Evolutionary conservation across 2,329 filamentous ascomycete species (phyloP).

Genomic region (Aspergillus ibericus): DNA sequence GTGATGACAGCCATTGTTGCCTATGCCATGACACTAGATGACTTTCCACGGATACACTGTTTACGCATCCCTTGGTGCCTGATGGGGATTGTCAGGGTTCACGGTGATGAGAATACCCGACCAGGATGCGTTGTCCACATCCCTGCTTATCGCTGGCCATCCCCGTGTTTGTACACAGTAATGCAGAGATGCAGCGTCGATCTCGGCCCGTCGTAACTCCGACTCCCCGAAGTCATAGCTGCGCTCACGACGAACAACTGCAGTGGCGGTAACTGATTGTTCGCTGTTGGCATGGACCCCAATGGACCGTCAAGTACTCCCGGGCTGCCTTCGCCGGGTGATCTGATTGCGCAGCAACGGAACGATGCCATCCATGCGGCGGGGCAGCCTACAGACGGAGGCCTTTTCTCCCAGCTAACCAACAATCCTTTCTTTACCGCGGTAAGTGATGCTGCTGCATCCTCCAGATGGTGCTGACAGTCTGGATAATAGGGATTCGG

Average conservation of each 20-base stretch:
- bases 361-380: constrained; percentile 31
- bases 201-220: constrained; percentile 35
- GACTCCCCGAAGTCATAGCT: constrained; percentile 16
- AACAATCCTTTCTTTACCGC: constrained; percentile 54
- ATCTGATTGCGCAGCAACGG: constrained; percentile 39
- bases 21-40: too few relatives aligned
- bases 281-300: constrained; percentile 38
- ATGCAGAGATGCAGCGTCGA: too few relatives aligned
- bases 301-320: constrained; percentile 32
- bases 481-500: constrained; percentile 67
- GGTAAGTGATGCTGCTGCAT: constrained; percentile 30
- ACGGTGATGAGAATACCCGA: not conserved
- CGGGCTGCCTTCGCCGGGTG: constrained; percentile 32
- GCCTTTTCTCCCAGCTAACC: constrained; percentile 46
- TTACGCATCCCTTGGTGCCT: not conserved
- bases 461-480: not conserved
- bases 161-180: not conserved
- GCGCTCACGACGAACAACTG: constrained; percentile 17
- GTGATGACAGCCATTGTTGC: not conserved
- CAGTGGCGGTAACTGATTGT: constrained; percentile 7
- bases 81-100: not conserved
- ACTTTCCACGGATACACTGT: not conserved
- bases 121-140: not conserved
- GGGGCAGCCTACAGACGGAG: constrained; percentile 34
- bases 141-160: not conserved